Evolutionary conservation across 805 yeast genomes (phyloP), one percentile per base, ranked within the genome.

Genomic region (Yarrowia hollandica): DNA sequence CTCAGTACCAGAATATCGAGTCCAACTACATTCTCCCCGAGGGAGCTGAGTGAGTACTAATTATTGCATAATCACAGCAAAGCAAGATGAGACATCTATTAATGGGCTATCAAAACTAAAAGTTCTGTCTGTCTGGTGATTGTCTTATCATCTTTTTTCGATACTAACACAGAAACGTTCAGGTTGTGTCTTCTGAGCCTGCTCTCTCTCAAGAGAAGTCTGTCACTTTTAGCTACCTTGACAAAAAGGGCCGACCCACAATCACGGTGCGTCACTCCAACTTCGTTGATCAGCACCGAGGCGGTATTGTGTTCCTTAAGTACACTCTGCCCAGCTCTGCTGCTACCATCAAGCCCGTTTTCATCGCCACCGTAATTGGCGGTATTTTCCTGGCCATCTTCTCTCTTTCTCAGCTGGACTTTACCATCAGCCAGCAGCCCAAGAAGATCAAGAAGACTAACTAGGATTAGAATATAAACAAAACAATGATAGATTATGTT

Each of bases 1-100:
- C 83, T n/a, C 73, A 82, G 44, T 91, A 90, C 71, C 86, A 81
- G 60, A 71, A 78, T 34, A 84, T 84, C 7, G 74, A 75, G 35
- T 70, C 88, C 48, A 79, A 80, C 34, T 74, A 92, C 63, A 84
- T 82, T 67, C 79, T 94, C 64, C 99, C 99, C 11, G 97, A 94
- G 73, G 92, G 91, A 50, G 86, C 98, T 23, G 55, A 48, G 55
- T 44, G 26, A 44, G 54, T 44, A 44, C 22, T 30, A 21, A 19
- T 26, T n/a, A 33, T 33, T 33, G 37, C 37, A 33, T n/a, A 33
- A 6, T 15, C 7, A 7, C 18, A 5, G 10, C 15, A n/a, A n/a
- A n/a, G n/a, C n/a, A n/a, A n/a, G n/a, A n/a, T n/a, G n/a, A n/a
- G n/a, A n/a, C n/a, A n/a, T n/a, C n/a, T n/a, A n/a, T n/a, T n/a